A percentile compares a stretch with the other conserved stretches of the same genome.
Evolutionary conservation across 306 rosid species (phyloP).

Genomic region (Quercus robur): DNA sequence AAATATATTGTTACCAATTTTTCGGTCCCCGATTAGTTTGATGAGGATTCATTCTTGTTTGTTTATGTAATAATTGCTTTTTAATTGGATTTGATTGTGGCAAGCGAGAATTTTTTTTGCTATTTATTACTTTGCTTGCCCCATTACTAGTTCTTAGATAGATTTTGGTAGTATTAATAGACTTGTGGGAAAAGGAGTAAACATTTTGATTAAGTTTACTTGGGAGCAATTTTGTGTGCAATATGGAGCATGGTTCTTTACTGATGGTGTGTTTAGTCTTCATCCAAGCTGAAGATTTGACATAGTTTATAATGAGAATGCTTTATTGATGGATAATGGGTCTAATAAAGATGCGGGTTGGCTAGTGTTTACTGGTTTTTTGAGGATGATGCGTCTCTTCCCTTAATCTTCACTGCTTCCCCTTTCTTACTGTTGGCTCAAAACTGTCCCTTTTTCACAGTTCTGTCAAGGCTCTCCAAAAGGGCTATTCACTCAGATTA

Average conservation of each 20-base stretch:
- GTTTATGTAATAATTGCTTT: neutral
- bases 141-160: neutral
- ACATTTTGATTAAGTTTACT: neutral
- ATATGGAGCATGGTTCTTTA: neutral
- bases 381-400: neutral
- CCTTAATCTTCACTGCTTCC: neutral
- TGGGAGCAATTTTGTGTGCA: neutral
- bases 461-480: neutral
- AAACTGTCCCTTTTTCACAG: neutral
- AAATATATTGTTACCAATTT: constrained; percentile 9
- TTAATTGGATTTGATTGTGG: neutral
- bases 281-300: neutral
- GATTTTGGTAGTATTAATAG: neutral
- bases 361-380: neutral
- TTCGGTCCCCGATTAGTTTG: neutral
- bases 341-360: neutral
- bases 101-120: neutral
- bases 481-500: neutral
- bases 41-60: too few species aligned
- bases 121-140: neutral
- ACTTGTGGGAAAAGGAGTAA: neutral
- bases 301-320: neutral
- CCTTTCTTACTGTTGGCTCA: neutral
- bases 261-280: neutral
- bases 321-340: neutral